Evolutionary conservation across 2,329 filamentous ascomycete genomes (phyloP), one percentile per base, ranked within the genome.

Genomic region (Fusarium citri): DNA sequence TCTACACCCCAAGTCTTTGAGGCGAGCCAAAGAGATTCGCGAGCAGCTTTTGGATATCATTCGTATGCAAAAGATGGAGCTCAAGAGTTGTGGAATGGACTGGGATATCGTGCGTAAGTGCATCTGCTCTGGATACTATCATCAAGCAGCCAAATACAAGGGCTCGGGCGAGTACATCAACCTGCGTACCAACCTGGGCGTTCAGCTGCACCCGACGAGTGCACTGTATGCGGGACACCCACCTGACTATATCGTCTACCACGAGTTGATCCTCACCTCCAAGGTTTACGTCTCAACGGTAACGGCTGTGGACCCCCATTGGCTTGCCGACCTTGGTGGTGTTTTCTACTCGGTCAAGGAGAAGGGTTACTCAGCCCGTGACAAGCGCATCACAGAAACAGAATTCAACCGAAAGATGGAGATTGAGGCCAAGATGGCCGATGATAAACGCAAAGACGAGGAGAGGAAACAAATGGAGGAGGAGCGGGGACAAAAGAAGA

Each of bases 221-320:
- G 94, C 96, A 3, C 87, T 99, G 1, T 98, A 98, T 78, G 96
- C 96, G 2, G 96, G 96, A 6, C 97, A 97, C 80, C 88, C 97
- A 25, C 96, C 97, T 2, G 96, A 99, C 78, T 98, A 98, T 77
- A 94, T 99, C 55, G 90, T 99, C 43, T 99, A 99, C 81, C 96
- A 99, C 84, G 96, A 99, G 80, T 88, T 99, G 62, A 97, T 99
- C 74, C 88, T 99, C 65, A 99, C 96, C 1, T 93, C 91, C 60
- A 98, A 97, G 78, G 96, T 98, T 78, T 99, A 98, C 83, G 98
- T 99, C 90, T 97, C 93, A 5, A 97, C 94, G 7, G 96, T 99
- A 12, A 99, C 96, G 7, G 89, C 94, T 2, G 96, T 99, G 3
- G 96, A 99, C 78, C 95, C 96, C 55, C 94, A 97, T 78, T 99